phyloP scores from a whole-genome alignment of 2,329 filamentous ascomycete species.

The Alternaria gaisen region DNA sequence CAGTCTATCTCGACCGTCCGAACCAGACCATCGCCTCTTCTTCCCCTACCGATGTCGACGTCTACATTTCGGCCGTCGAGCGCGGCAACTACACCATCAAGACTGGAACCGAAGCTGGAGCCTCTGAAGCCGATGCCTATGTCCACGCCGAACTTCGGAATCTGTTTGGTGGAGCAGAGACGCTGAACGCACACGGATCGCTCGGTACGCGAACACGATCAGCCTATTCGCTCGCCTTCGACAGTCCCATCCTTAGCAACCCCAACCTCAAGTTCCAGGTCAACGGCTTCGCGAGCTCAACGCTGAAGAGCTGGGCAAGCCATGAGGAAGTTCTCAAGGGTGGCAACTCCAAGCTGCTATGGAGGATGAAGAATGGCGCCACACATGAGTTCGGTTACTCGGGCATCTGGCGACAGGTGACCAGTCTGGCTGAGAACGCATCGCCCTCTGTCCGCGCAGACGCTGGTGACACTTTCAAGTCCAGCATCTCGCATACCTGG shows the following conservation, averaged over 20 bases:
- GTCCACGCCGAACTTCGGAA: conserved; percentile 88
- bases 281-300: conserved; percentile 83
- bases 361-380: conserved; percentile 71
- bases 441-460: conserved; percentile 84
- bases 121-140: conserved; percentile 92
- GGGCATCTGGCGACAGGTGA: conserved; percentile 87
- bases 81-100: conserved; percentile 86
- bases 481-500: conserved; percentile 82
- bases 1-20: conserved; percentile 82
- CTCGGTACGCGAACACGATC: conserved; percentile 90
- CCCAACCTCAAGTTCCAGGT: conserved; percentile 81
- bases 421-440: conserved; percentile 76
- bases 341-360: conserved; percentile 78
- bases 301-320: conserved; percentile 89
- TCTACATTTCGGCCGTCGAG: conserved; percentile 81
- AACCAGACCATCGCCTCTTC: conserved; percentile 73
- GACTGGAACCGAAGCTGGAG: conserved; percentile 93
- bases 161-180: conserved; percentile 92
- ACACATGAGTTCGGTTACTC: conserved; percentile 82
- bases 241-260: conserved; percentile 83
- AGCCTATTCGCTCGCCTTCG: conserved; percentile 86
- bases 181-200: conserved; percentile 84
- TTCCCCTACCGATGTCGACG: conserved; percentile 79
- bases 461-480: conserved; percentile 91
- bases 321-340: conserved; percentile 90